phyloP scores from a whole-genome alignment of 2,329 filamentous ascomycete genomes.

The Coniochaeta prunicola region DNA sequence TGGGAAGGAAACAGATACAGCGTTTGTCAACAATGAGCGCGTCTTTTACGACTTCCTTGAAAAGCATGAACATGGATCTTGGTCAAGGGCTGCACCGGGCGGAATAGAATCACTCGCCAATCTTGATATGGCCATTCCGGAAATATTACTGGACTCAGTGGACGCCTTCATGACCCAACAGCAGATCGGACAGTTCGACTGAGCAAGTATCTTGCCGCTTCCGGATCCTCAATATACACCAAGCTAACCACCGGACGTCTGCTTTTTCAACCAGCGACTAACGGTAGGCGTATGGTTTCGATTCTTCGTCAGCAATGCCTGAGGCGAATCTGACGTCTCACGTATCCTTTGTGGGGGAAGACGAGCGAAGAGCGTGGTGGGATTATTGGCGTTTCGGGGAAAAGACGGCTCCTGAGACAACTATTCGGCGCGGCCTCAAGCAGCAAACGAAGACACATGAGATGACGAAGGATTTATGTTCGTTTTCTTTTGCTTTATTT shows the following conservation, averaged over 20 bases:
- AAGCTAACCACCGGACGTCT: neutral
- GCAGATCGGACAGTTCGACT: neutral
- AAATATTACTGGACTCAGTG: neutral
- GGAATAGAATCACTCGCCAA: neutral
- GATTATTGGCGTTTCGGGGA: neutral
- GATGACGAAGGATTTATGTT: neutral
- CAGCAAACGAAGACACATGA: neutral
- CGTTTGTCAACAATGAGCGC: neutral
- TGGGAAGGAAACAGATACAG: neutral
- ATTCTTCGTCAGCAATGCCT: neutral
- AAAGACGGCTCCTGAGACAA: neutral
- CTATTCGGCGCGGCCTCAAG: neutral
- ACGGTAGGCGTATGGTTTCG: neutral
- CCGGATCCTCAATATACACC: neutral
- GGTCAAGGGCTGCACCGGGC: neutral
- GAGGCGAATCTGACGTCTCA: neutral
- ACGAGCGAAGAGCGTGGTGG: neutral
- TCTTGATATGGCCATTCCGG: neutral
- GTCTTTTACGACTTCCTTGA: neutral
- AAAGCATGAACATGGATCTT: neutral
- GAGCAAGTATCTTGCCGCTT: neutral
- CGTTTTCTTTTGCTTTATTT: too few relatives aligned
- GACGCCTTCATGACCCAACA: neutral
- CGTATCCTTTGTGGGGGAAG: neutral
- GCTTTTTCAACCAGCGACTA: neutral